Evolutionary conservation across 371 early-diverging fungal species (phyloP).

Genomic region (Haplosporangium sp.): DNA sequence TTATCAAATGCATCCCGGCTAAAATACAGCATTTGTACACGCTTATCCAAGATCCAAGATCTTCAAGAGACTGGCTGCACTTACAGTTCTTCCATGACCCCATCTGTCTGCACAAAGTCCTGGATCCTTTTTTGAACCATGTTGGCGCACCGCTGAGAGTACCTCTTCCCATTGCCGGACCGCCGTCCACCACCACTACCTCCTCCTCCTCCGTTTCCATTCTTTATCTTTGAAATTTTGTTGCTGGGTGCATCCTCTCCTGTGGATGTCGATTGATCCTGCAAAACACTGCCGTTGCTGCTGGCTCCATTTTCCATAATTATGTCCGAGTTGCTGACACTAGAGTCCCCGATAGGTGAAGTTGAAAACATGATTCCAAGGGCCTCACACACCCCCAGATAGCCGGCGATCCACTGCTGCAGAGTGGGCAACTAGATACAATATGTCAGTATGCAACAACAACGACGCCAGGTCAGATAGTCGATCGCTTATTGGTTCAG

Average conservation of each 20-base stretch:
- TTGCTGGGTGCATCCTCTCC: conserved; percentile 2
- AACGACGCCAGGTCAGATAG: no score
- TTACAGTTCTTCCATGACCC: conserved; percentile 53
- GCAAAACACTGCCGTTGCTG: no score
- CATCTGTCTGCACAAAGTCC: conserved; percentile 45
- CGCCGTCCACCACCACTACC: conserved; percentile 21
- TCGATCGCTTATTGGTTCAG: conserved; percentile 3
- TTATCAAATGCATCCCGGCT: no score
- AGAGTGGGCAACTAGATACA: conserved; percentile 12
- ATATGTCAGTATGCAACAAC: neutral
- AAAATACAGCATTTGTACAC: no score
- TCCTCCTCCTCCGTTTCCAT: conserved; percentile 10
- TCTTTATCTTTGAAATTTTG: conserved; percentile 7
- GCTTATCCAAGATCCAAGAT: no score
- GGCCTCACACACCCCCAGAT: conserved; percentile 36
- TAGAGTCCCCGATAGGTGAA: conserved; percentile 6
- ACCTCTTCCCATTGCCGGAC: conserved; percentile 28
- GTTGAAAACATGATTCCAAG: conserved; percentile 21
- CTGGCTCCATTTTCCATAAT: no score
- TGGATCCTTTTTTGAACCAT: conserved; percentile 41
- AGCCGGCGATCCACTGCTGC: conserved; percentile 45
- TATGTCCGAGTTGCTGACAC: neutral
- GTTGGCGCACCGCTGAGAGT: conserved; percentile 38
- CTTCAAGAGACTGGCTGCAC: neutral
- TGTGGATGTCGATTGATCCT: no score